Conservation (phyloP, 2,329 filamentous ascomycete genomes). For the Didymella arachidicola region DNA sequence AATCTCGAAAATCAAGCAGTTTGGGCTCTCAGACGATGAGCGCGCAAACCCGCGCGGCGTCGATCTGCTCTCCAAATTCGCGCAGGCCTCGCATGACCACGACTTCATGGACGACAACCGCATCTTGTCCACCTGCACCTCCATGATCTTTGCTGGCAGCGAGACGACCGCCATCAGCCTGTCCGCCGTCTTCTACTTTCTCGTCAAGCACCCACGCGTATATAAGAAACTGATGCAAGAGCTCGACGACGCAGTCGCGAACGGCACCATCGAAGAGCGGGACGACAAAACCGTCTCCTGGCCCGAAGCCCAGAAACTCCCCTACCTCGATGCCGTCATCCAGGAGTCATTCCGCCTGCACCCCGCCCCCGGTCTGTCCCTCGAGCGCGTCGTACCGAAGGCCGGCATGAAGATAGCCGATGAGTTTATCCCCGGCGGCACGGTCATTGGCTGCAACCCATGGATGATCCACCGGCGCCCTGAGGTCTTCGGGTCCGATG, state of each 20-base stretch:
- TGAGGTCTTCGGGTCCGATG: conserved; percentile 73
- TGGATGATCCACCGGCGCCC: conserved; percentile 76
- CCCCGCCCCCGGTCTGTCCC: conserved; percentile 73
- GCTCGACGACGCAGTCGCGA: conserved; percentile 65
- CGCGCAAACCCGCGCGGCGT: conserved; percentile 48
- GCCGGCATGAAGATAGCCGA: conserved; percentile 70
- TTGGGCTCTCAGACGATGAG: conserved; percentile 49
- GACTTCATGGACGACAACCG: conserved; percentile 76
- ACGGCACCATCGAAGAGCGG: conserved; percentile 57
- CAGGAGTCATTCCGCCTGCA: conserved; percentile 81
- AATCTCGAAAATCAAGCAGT: conserved; percentile 57
- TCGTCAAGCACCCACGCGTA: conserved; percentile 68
- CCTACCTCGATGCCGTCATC: conserved; percentile 79
- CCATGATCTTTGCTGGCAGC: conserved; percentile 75
- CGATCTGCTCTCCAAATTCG: conserved; percentile 76
- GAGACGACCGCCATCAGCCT: conserved; percentile 83
- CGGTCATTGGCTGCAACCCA: conserved; percentile 76
- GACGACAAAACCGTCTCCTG: conserved; percentile 70
- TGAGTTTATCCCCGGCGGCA: conserved; percentile 70
- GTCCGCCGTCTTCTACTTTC: conserved; percentile 74
- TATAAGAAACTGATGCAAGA: conserved; percentile 67
- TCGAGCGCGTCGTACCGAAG: conserved; percentile 75
- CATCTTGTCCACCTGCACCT: conserved; percentile 75
- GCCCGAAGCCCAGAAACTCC: conserved; percentile 72
- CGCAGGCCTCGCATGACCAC: conserved; percentile 70